phyloP scores from a whole-genome alignment of 2,329 filamentous ascomycete species.

The Colletotrichum spinosum region DNA sequence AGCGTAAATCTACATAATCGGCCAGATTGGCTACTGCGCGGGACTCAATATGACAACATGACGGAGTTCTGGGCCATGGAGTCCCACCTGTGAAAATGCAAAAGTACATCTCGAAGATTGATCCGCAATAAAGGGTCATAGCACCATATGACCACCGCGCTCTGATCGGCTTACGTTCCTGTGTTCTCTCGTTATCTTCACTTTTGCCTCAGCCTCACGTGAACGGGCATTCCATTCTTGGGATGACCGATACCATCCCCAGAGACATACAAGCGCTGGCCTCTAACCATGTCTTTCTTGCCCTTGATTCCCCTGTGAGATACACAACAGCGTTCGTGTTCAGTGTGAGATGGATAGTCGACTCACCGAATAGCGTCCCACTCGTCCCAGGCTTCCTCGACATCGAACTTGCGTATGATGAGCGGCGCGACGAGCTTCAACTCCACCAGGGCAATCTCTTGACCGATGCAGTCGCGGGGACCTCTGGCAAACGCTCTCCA shows the following conservation, averaged over 20 bases:
- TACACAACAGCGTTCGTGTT: constrained; percentile 11
- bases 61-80: too few relatives aligned
- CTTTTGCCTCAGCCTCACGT: constrained; percentile 42
- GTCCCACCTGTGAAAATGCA: too few relatives aligned
- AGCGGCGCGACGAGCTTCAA: constrained; percentile 49
- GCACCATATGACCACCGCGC: too few relatives aligned
- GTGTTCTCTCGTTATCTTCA: background rate
- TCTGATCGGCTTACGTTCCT: too few relatives aligned
- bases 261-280: constrained; percentile 46
- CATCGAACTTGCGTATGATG: constrained; percentile 21
- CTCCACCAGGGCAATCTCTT: constrained; percentile 66
- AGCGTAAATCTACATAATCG: too few relatives aligned
- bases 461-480: constrained; percentile 66
- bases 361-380: constrained; percentile 52
- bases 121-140: too few relatives aligned
- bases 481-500: constrained; percentile 67
- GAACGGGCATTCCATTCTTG: constrained; percentile 52
- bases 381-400: constrained; percentile 46
- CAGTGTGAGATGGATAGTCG: background rate
- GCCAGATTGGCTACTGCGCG: too few relatives aligned
- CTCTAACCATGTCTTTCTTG: constrained; percentile 43
- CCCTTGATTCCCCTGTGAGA: constrained; percentile 35
- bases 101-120: too few relatives aligned
- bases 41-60: too few relatives aligned
- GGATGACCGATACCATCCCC: constrained; percentile 46